phyloP scores from a whole-genome alignment of 805 yeast genomes.

The Starmerella tilneyi region DNA sequence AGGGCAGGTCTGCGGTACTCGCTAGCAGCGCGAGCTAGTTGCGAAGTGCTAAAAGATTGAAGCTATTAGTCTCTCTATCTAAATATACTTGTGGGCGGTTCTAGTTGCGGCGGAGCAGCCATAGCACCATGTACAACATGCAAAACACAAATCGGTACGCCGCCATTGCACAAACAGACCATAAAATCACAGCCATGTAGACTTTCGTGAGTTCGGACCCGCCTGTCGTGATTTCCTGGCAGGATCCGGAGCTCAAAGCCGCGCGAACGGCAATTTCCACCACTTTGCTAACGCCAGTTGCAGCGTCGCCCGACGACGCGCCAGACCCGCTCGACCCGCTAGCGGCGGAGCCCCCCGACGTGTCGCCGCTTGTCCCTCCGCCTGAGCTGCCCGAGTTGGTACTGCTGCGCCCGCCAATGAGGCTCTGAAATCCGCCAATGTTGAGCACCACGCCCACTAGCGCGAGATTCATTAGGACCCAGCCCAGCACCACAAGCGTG shows the following conservation, averaged over 20 bases:
- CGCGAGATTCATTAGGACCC: constrained; percentile 82
- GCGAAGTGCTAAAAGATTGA: no score
- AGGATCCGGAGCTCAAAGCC: constrained; percentile 8
- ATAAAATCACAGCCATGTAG: constrained; percentile 73
- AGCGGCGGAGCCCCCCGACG: neutral
- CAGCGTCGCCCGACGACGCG: constrained; percentile 17
- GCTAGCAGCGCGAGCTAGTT: neutral
- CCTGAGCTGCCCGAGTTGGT: constrained; percentile 20
- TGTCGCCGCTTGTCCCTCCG: neutral
- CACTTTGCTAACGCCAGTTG: constrained; percentile 25
- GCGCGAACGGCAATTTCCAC: neutral
- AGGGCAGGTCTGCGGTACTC: no score
- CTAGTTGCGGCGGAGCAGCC: constrained; percentile 28
- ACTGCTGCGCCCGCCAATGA: constrained; percentile 9
- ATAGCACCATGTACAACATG: constrained; percentile 42
- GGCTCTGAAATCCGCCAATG: constrained; percentile 57
- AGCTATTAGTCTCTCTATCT: no score
- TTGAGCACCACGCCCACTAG: constrained; percentile 74
- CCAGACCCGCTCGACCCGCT: neutral
- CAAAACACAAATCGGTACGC: constrained; percentile 73
- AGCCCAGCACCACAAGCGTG: constrained; percentile 74
- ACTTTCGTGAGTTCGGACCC: constrained; percentile 30
- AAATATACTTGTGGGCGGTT: no score
- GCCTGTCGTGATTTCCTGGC: constrained; percentile 31
- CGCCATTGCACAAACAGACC: constrained; percentile 91